Evolutionary conservation across 2,329 filamentous ascomycete species (phyloP).

Genomic region (Colletotrichum zoysiae): DNA sequence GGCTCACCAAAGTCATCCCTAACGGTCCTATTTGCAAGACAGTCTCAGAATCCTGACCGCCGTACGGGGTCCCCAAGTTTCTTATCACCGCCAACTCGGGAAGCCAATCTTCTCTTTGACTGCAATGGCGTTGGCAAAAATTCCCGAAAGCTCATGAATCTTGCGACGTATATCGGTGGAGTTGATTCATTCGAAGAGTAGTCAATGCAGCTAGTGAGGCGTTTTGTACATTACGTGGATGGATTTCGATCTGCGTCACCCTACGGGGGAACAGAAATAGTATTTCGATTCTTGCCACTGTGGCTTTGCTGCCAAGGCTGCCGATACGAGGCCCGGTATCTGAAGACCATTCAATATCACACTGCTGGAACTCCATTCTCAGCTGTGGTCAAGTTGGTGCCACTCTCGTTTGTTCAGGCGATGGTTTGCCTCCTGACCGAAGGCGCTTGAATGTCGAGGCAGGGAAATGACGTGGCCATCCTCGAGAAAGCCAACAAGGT

Average conservation of each 20-base stretch:
- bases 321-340: background rate
- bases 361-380: background rate
- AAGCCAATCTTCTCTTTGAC: too few relatives aligned
- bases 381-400: background rate
- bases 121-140: too few relatives aligned
- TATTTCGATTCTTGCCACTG: background rate
- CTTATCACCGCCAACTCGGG: background rate
- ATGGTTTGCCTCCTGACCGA: background rate
- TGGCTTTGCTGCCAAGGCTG: background rate
- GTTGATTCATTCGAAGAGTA: background rate
- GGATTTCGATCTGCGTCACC: background rate
- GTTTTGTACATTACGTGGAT: too few relatives aligned
- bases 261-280: rapidly evolving
- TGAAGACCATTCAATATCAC: background rate
- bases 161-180: background rate
- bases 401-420: background rate
- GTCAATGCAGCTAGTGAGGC: background rate
- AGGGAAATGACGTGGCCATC: background rate
- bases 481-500: background rate
- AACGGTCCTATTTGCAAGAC: slow-evolving; percentile 14
- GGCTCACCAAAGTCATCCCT: slow-evolving; percentile 5
- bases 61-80: background rate
- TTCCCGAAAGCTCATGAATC: background rate
- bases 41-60: background rate
- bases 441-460: background rate